Evolutionary conservation across 2,329 filamentous ascomycete genomes (phyloP).

Genomic region (Pseudophaeomoniella oleicola): DNA sequence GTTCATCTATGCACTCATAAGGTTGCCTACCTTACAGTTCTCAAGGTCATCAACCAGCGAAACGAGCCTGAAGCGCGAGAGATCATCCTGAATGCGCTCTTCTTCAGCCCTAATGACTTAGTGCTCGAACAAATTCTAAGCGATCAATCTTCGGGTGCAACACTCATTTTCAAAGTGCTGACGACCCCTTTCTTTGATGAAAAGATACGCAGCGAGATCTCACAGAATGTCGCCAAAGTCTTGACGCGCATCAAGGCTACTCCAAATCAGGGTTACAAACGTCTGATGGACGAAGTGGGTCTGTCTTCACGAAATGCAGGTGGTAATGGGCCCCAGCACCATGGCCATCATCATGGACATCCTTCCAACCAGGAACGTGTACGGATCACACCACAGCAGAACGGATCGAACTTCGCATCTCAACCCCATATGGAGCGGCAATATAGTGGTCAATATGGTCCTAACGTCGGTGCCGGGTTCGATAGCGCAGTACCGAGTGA

Average conservation of each 20-base stretch:
- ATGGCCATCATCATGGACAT: slow-evolving; percentile 21
- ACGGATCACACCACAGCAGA: slow-evolving; percentile 26
- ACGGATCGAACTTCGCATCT: slow-evolving; percentile 18
- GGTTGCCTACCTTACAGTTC: slow-evolving; percentile 88
- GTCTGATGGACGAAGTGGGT: slow-evolving; percentile 95
- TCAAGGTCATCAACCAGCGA: slow-evolving; percentile 98
- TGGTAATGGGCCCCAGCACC: slow-evolving; percentile 18
- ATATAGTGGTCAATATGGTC: slow-evolving; percentile 24
- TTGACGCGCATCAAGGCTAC: slow-evolving; percentile 83
- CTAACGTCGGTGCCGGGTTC: slow-evolving; percentile 19
- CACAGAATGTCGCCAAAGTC: slow-evolving; percentile 84
- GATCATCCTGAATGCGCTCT: slow-evolving; percentile 74
- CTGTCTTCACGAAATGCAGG: slow-evolving; percentile 42
- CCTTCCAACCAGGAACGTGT: slow-evolving; percentile 26
- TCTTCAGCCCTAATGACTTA: slow-evolving; percentile 79
- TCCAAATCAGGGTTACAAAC: slow-evolving; percentile 91
- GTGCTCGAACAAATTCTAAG: slow-evolving; percentile 78
- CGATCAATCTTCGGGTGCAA: slow-evolving; percentile 84
- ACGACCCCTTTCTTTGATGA: slow-evolving; percentile 98
- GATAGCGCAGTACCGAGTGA: slow-evolving; percentile 18
- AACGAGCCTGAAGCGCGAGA: slow-evolving; percentile 87
- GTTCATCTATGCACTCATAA: slow-evolving; percentile 97
- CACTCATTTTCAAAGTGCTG: slow-evolving; percentile 94
- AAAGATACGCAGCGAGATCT: slow-evolving; percentile 68
- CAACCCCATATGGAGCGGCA: slow-evolving; percentile 25